Conservation (phyloP, 495 filamentous ascomycete genomes). For the Penicillium turbatum region DNA sequence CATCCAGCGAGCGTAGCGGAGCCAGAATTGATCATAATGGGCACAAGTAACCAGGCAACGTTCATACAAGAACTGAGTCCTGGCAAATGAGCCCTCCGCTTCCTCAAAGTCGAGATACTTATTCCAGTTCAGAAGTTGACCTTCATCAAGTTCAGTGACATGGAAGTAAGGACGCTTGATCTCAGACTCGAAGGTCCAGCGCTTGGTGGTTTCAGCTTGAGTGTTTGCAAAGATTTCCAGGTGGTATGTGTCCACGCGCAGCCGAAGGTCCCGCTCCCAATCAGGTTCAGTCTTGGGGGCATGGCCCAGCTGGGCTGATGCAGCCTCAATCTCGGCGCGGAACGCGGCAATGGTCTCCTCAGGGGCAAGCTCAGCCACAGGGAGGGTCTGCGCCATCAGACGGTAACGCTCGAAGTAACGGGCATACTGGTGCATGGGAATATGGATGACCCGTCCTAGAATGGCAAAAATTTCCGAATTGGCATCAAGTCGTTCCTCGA, state of each 20-base stretch:
- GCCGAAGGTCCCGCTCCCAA: slow-evolving; percentile 76
- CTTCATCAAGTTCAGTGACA: slow-evolving; percentile 84
- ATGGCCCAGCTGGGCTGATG: slow-evolving; percentile 39
- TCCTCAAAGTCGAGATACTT: slow-evolving; percentile 98
- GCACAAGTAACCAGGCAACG: slow-evolving; percentile 88
- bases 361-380: slow-evolving; percentile 67
- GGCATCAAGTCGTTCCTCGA: slow-evolving; percentile 84
- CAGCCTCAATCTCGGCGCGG: slow-evolving; percentile 62
- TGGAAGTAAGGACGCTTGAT: slow-evolving; percentile 98
- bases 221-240: slow-evolving; percentile 77
- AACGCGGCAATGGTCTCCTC: slow-evolving; percentile 65
- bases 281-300: slow-evolving; percentile 64
- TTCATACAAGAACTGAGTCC: slow-evolving; percentile 85
- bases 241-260: slow-evolving; percentile 74
- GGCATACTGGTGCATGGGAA: slow-evolving; percentile 96
- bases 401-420: slow-evolving; percentile 92
- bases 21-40: slow-evolving; percentile 96
- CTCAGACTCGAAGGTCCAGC: slow-evolving; percentile 92
- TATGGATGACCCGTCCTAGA: slow-evolving; percentile 77
- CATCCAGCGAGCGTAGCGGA: slow-evolving; percentile 98
- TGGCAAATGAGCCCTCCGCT: slow-evolving; percentile 67
- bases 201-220: slow-evolving; percentile 84
- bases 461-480: slow-evolving; percentile 85
- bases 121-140: slow-evolving; percentile 86
- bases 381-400: slow-evolving; percentile 66